A percentile compares a stretch with the other conserved stretches of the same genome.
phyloP scores from a whole-genome alignment of 164 flowering plant species.

The Brasenia schreberi region DNA sequence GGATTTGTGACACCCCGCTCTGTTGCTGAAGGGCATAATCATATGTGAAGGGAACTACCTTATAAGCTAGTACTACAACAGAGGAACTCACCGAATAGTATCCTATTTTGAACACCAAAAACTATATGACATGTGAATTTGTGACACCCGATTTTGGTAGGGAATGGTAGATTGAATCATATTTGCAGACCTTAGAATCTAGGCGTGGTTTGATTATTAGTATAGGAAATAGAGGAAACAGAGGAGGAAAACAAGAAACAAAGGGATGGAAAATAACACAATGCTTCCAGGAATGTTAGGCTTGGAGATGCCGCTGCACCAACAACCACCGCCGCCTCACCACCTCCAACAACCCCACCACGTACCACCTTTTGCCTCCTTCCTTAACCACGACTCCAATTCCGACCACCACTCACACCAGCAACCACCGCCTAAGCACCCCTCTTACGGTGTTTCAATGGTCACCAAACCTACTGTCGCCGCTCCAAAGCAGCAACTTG shows the following conservation, averaged over 20 bases:
- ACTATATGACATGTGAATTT: background rate
- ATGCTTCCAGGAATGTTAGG: slow-evolving; percentile 16
- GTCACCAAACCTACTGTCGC: background rate
- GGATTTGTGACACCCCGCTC: background rate
- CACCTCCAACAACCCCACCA: slow-evolving; percentile 11
- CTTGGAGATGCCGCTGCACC: slow-evolving; percentile 20
- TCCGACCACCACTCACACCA: slow-evolving; percentile 6
- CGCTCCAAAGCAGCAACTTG: slow-evolving; percentile 8
- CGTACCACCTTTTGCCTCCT: slow-evolving; percentile 7
- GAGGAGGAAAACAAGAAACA: background rate
- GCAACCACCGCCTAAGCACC: slow-evolving; percentile 3
- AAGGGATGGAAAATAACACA: background rate
- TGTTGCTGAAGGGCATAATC: background rate
- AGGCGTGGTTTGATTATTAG: background rate
- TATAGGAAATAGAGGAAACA: background rate
- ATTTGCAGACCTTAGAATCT: too few species aligned
- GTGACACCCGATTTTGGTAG: background rate
- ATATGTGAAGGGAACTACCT: too few species aligned
- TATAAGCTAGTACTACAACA: too few species aligned
- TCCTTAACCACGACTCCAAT: background rate
- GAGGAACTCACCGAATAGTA: background rate
- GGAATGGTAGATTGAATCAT: background rate
- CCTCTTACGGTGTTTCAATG: background rate
- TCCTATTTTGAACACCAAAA: background rate
- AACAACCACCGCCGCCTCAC: slow-evolving; percentile 7